Conservation (phyloP, 1,284 basidiomycete species). For the Apiotrichum siamense region DNA sequence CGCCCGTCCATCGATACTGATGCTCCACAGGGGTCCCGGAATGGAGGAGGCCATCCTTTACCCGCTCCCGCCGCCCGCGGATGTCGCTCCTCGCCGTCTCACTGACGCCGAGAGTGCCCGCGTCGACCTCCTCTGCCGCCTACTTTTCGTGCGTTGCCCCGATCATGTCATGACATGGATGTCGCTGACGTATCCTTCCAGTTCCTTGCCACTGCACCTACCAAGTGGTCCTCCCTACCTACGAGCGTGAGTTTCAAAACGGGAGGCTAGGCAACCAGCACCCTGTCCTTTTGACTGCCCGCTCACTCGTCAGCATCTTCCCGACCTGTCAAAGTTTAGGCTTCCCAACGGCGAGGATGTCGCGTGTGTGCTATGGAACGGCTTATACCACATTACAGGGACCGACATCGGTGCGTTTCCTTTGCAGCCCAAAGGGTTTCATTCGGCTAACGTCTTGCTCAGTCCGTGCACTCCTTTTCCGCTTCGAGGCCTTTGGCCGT, state of each 20-base stretch:
- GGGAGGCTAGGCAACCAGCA: not conserved
- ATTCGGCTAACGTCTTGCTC: slow-evolving; percentile 44
- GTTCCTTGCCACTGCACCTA: slow-evolving; percentile 71
- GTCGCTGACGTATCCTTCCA: slow-evolving; percentile 13
- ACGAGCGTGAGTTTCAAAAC: slow-evolving; percentile 6
- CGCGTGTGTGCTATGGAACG: slow-evolving; percentile 81
- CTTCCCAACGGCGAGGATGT: slow-evolving; percentile 80
- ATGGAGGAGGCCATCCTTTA: slow-evolving; percentile 21
- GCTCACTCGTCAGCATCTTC: slow-evolving; percentile 47
- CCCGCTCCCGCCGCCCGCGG: slow-evolving; percentile 19
- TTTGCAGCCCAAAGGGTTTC: not conserved
- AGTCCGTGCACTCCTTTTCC: slow-evolving; percentile 78
- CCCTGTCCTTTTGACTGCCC: not conserved
- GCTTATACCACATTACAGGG: slow-evolving; percentile 83
- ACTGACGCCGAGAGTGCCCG: slow-evolving; percentile 29
- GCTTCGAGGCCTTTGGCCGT: slow-evolving; percentile 74
- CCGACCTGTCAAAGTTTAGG: slow-evolving; percentile 71
- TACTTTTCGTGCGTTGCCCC: slow-evolving; percentile 42
- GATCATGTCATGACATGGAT: not conserved
- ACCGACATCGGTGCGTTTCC: slow-evolving; percentile 53
- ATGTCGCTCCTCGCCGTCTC: slow-evolving; percentile 23
- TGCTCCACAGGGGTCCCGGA: slow-evolving; percentile 13
- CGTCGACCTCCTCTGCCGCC: slow-evolving; percentile 36
- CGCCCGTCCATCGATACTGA: not conserved
- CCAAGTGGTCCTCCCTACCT: slow-evolving; percentile 37